Base-by-base conservation (phyloP, 441 rosid species). In the Raphanus hybrid region DNA sequence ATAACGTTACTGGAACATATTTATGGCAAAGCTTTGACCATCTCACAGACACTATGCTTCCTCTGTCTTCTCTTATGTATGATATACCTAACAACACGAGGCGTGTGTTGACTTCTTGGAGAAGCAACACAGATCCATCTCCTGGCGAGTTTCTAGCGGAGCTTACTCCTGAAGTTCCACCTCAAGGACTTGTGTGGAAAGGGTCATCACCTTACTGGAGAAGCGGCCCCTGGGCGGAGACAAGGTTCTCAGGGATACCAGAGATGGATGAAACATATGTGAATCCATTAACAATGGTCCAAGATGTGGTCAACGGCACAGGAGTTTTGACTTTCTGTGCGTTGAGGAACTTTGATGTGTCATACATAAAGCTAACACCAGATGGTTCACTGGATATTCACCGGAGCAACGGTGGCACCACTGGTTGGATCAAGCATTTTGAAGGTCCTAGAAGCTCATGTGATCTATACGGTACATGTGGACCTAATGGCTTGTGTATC, bases 151-250 rank as follows among this genome's bases (percentile, higher is more conserved):
- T 54, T 54, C 59, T 54, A 16, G 59, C 59, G 3, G 59, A 54
- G 59, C 59, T 54, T 54, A 54, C 59, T 15, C 59, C 59, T 54
- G 59, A 54, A 8, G 59, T 54, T 54, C 59, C 59, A 54, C 59
- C 59, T 0, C 59, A 54, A 8, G 59, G 59, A 54, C 59, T 54
- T 54, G 59, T 54, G 18, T 54, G 59, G 59, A 54, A 54, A 54
- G 59, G 59, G 26, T 54, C 11, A 6, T 16, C 59, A 8, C 59
- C 59, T 54, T 54, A 16, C 26, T 54, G 59, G 59, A 54, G 59
- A 54, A 54, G 59, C 26, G 59, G 59, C 1, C 59, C 59, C 16
- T 54, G 59, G 59, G 59, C 59, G 59, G 59, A 54, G 59, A 54
- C 59, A 16, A 54, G 59, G 26, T 54, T 54, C 59, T 15, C 26